phyloP scores from a whole-genome alignment of 202 grass and related monocot species.

The Hordeum pubiflorum region DNA sequence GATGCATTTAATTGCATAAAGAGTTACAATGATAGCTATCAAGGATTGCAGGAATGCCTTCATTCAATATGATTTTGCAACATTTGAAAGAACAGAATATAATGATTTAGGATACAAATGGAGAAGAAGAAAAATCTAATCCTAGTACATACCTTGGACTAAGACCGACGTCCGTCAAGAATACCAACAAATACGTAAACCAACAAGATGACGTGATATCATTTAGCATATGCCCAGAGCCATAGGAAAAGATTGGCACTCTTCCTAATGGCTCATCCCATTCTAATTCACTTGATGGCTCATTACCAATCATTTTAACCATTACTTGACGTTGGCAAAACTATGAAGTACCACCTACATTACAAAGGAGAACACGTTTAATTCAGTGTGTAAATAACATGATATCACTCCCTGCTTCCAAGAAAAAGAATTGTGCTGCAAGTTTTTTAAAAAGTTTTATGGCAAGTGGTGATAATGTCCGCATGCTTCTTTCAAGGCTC shows the following conservation, averaged over 20 bases:
- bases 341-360: conserved; percentile 22
- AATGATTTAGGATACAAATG: neutral
- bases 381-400: neutral
- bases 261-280: conserved; percentile 52
- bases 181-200: conserved; percentile 92
- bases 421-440: neutral
- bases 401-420: neutral
- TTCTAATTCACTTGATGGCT: conserved; percentile 34
- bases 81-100: neutral
- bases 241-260: conserved; percentile 69
- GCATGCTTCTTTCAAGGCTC: neutral
- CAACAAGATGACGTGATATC: conserved; percentile 94
- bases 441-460: neutral
- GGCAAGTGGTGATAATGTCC: neutral
- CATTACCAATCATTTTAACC: conserved; percentile 42
- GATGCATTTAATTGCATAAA: neutral
- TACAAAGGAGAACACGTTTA: conserved; percentile 8
- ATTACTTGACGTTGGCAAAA: conserved; percentile 22
- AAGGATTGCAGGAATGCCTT: neutral
- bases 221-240: conserved; percentile 96
- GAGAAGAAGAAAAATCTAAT: neutral
- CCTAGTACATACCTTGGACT: conserved; percentile 55
- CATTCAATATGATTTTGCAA: conserved; percentile 16
- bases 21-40: neutral
- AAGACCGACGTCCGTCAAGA: conserved; percentile 84